Percentiles rank a stretch among this genome's conserved stretches.
phyloP scores from a whole-genome alignment of 1,139 yeast species.

The Wickerhamiella pararugosa region DNA sequence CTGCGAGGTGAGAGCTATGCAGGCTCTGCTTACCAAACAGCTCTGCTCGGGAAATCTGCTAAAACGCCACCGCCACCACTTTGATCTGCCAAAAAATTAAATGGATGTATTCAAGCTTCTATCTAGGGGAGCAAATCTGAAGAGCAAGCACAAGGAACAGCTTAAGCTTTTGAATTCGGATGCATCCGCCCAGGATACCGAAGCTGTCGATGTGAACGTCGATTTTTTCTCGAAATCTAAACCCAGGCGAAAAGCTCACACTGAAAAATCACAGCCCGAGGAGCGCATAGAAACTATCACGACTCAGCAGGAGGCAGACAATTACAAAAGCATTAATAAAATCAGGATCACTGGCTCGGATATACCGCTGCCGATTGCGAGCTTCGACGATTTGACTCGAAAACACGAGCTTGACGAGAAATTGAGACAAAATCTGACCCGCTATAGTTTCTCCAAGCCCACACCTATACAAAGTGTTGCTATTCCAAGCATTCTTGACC shows the following conservation, averaged over 20 bases:
- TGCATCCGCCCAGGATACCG: neutral
- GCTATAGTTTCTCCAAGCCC: slow-evolving; percentile 64
- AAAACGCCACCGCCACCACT: no score
- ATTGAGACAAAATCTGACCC: slow-evolving; percentile 49
- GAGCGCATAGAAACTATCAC: slow-evolving; percentile 29
- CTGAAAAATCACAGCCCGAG: slow-evolving; percentile 12
- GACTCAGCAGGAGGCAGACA: slow-evolving; percentile 40
- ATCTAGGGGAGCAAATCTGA: slow-evolving; percentile 67
- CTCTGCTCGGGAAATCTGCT: no score
- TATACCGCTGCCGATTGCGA: slow-evolving; percentile 74
- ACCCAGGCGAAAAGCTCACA: slow-evolving; percentile 19
- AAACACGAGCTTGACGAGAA: slow-evolving; percentile 53
- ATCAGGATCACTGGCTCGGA: slow-evolving; percentile 65
- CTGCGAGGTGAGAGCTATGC: no score
- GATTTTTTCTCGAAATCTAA: slow-evolving; percentile 18
- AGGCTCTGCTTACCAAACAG: no score
- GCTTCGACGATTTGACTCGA: slow-evolving; percentile 62
- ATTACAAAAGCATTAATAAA: slow-evolving; percentile 38
- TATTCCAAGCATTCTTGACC: slow-evolving; percentile 50
- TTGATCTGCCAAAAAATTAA: no score
- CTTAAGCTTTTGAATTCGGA: slow-evolving; percentile 16
- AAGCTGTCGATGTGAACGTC: slow-evolving; percentile 12
- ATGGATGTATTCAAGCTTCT: slow-evolving; percentile 89
- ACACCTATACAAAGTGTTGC: slow-evolving; percentile 86
- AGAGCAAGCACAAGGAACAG: slow-evolving; percentile 22